phyloP scores from a whole-genome alignment of 2,329 filamentous ascomycete genomes.

The Stachybotrys chartarum region DNA sequence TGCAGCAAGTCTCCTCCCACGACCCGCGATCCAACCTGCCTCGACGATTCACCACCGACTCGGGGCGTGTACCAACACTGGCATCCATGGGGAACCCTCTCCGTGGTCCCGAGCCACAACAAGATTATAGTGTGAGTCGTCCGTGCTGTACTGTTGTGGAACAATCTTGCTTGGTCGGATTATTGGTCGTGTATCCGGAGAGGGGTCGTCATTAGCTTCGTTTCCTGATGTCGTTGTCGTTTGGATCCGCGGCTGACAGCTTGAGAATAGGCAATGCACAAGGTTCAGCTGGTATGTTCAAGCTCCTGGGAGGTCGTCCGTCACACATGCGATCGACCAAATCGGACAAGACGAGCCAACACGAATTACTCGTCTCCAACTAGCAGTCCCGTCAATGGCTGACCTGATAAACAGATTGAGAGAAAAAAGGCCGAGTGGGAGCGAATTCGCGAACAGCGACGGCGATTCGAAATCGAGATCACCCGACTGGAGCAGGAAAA shows the following conservation, averaged over 20 bases:
- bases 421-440: conserved; percentile 94
- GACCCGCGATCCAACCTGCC: conserved; percentile 74
- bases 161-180: too few species aligned
- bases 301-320: background rate
- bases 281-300: conserved; percentile 67
- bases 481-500: conserved; percentile 78
- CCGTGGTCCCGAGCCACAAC: conserved; percentile 36
- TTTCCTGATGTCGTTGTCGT: background rate
- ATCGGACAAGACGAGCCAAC: too few species aligned
- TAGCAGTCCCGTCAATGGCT: conserved; percentile 14
- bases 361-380: background rate
- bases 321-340: too few species aligned
- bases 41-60: conserved; percentile 90
- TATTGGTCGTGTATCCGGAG: too few species aligned
- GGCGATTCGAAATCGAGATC: conserved; percentile 88
- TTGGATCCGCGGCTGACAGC: conserved; percentile 16
- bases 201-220: too few species aligned
- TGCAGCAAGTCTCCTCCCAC: conserved; percentile 41
- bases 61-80: conserved; percentile 72
- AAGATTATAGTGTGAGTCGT: conserved; percentile 39
- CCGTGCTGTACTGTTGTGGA: too few species aligned
- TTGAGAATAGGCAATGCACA: conserved; percentile 52
- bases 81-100: conserved; percentile 49
- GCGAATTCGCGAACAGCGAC: conserved; percentile 78
- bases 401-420: conserved; percentile 61